Evolutionary conservation across 257 asterid species (phyloP).

Genomic region (Leonotis leonurus): DNA sequence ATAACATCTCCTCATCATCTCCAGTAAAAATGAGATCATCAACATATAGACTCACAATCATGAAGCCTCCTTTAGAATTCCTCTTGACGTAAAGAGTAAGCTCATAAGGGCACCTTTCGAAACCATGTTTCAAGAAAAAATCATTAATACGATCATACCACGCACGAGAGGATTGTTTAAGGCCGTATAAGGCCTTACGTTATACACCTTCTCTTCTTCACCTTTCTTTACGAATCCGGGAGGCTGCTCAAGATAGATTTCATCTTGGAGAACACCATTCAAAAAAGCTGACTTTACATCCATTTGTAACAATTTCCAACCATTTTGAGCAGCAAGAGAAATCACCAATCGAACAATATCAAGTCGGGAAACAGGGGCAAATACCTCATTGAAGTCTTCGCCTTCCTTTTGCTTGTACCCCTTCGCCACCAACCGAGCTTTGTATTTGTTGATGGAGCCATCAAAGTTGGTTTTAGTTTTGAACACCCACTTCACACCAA

Average conservation of each 20-base stretch:
- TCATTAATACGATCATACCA: conserved; percentile 2
- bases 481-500: background rate
- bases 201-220: background rate
- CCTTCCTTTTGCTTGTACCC: background rate
- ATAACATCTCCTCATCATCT: background rate
- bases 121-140: background rate
- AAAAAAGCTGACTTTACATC: background rate
- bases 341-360: background rate
- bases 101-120: background rate
- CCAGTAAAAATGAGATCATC: background rate
- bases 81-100: background rate
- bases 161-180: background rate
- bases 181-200: background rate
- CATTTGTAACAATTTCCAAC: background rate
- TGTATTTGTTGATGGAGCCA: background rate
- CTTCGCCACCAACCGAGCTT: background rate
- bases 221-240: background rate
- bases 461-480: background rate
- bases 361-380: background rate
- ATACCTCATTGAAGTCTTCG: background rate
- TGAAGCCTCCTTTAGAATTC: background rate
- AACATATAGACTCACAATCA: background rate
- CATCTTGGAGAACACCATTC: background rate
- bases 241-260: conserved; percentile 6
- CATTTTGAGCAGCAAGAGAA: background rate